Conservation (phyloP, 495 filamentous ascomycete genomes). For the Aspergillus heteromorphus region DNA sequence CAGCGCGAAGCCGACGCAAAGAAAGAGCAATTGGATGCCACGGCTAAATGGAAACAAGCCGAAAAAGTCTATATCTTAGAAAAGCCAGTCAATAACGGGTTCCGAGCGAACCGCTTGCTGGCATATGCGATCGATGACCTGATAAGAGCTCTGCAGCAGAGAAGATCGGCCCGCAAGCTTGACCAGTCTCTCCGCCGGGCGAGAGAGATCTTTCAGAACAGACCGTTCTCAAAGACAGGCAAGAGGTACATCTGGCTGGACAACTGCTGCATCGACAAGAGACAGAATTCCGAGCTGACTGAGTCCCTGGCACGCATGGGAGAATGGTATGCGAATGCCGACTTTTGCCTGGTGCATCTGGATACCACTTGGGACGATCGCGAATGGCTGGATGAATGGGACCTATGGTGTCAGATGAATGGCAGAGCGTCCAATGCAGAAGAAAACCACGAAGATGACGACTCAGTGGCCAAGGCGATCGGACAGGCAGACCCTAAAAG, state of each 20-base stretch:
- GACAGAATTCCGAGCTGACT: conserved; percentile 31
- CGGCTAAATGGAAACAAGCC: background rate
- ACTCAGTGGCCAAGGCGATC: background rate
- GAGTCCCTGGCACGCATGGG: conserved; percentile 43
- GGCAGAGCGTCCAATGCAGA: background rate
- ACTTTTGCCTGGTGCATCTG: conserved; percentile 43
- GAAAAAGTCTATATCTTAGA: background rate
- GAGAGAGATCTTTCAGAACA: conserved; percentile 28
- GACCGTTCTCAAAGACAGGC: conserved; percentile 26
- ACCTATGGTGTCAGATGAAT: conserved; percentile 12
- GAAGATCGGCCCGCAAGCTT: conserved; percentile 38
- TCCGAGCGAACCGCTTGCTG: conserved; percentile 1
- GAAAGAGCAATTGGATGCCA: background rate
- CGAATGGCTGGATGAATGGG: conserved; percentile 22
- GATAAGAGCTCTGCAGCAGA: conserved; percentile 26
- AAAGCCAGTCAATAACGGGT: background rate
- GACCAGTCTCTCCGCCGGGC: conserved; percentile 25
- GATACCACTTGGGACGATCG: conserved; percentile 23
- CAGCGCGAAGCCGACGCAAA: background rate
- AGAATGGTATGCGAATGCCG: conserved; percentile 45
- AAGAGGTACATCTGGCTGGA: conserved; percentile 45
- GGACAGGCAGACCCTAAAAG: background rate
- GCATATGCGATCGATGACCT: conserved; percentile 33
- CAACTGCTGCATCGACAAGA: conserved; percentile 46
- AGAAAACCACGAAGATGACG: background rate